Conservation (phyloP, 2,329 filamentous ascomycete species). For the Trichoderma arundinaceum region DNA sequence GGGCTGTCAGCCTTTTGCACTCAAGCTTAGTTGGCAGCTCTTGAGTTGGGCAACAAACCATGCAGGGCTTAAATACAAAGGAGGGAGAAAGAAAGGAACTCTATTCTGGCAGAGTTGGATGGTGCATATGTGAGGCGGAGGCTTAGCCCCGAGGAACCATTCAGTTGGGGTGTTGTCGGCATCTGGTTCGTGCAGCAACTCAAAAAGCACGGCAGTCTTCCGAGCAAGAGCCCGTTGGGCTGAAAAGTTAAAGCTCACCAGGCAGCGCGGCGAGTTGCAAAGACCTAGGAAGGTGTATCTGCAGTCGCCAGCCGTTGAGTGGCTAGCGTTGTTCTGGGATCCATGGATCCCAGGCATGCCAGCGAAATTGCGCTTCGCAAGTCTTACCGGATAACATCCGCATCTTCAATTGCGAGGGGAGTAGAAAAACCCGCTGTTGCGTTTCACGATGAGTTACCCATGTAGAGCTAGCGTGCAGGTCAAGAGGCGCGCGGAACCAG, state of each 20-base stretch:
- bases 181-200: neutral
- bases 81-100: constrained; percentile 2
- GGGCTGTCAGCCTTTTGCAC: constrained; percentile 9
- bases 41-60: neutral
- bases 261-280: neutral
- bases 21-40: neutral
- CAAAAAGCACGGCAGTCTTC: constrained; percentile 10
- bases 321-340: neutral
- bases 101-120: constrained; percentile 7
- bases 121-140: neutral
- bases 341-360: neutral
- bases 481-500: constrained; percentile 26
- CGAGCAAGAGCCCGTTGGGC: neutral
- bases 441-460: constrained; percentile 27
- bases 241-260: constrained; percentile 1
- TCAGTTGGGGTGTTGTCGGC: neutral
- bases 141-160: constrained; percentile 8
- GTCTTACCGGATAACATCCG: constrained; percentile 1
- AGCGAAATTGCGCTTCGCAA: constrained; percentile 20
- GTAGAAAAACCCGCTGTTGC: constrained; percentile 19
- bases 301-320: no score
- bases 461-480: constrained; percentile 15
- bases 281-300: no score
- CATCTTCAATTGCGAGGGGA: constrained; percentile 20
- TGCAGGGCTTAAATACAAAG: neutral